phyloP scores from a whole-genome alignment of 2,329 filamentous ascomycete species.

The Fusarium kyushuense region DNA sequence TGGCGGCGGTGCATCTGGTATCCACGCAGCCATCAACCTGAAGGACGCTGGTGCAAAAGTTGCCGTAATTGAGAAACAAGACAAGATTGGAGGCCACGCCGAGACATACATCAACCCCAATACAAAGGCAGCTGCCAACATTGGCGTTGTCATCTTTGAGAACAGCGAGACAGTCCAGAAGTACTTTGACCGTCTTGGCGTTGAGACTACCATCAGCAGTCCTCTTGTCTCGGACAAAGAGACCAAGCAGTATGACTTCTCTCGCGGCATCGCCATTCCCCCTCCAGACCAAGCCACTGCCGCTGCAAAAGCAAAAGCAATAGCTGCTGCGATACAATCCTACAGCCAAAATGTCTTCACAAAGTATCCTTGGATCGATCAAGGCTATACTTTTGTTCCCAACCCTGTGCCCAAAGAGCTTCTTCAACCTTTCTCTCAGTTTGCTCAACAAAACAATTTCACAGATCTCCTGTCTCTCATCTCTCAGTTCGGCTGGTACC shows the following conservation, averaged over 20 bases:
- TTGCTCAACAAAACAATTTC: conserved; percentile 34
- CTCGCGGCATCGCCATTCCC: conserved; percentile 34
- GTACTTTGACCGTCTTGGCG: conserved; percentile 30
- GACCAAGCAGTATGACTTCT: conserved; percentile 34
- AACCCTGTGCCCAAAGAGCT: conserved; percentile 36
- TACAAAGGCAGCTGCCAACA: conserved; percentile 22
- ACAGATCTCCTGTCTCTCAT: conserved; percentile 26
- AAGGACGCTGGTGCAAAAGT: conserved; percentile 23
- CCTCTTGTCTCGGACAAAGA: background rate
- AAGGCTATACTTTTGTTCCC: conserved; percentile 32
- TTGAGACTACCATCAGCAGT: conserved; percentile 3
- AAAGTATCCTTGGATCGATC: conserved; percentile 41
- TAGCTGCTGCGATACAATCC: conserved; percentile 7
- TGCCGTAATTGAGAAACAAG: conserved; percentile 33
- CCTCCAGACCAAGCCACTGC: background rate
- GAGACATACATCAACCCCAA: conserved; percentile 35
- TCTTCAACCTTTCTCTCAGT: conserved; percentile 30
- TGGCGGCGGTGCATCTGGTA: conserved; percentile 29
- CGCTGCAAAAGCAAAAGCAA: conserved; percentile 3
- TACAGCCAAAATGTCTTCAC: conserved; percentile 27
- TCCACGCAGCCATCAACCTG: conserved; percentile 28
- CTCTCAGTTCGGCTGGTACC: conserved; percentile 37
- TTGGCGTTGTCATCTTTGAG: conserved; percentile 33
- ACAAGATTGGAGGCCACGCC: conserved; percentile 39
- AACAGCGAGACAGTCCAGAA: conserved; percentile 25